Conservation (phyloP, 1,284 basidiomycete genomes). For the Papiliotrema terrestris region DNA sequence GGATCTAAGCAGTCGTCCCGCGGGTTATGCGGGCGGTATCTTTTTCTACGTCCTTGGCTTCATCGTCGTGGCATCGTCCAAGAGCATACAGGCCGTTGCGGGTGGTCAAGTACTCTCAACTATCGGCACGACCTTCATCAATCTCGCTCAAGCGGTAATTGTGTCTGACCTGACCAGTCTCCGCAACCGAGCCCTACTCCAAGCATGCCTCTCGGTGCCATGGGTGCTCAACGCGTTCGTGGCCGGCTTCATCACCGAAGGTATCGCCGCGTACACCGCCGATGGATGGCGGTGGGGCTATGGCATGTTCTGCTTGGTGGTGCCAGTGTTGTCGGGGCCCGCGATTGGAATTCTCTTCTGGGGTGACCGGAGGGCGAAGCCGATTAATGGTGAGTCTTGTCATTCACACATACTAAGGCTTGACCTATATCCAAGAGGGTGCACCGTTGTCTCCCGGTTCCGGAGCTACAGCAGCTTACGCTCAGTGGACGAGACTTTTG, state of each 20-base stretch:
- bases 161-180: slow-evolving; percentile 69
- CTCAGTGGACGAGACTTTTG: slow-evolving; percentile 8
- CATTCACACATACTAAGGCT: no score
- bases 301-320: slow-evolving; percentile 49
- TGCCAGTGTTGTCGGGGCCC: slow-evolving; percentile 33
- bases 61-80: neutral
- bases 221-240: slow-evolving; percentile 55
- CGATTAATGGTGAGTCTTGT: no score
- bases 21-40: neutral
- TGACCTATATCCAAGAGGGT: no score
- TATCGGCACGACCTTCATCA: neutral
- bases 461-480: slow-evolving; percentile 13
- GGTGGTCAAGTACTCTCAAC: neutral
- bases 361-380: slow-evolving; percentile 42
- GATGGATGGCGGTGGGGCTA: slow-evolving; percentile 67
- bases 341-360: slow-evolving; percentile 43
- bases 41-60: neutral
- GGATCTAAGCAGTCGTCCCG: slow-evolving; percentile 8
- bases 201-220: slow-evolving; percentile 61
- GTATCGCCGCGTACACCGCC: slow-evolving; percentile 53
- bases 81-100: neutral
- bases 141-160: slow-evolving; percentile 8
- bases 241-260: slow-evolving; percentile 55
- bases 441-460: slow-evolving; percentile 20
- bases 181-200: slow-evolving; percentile 70